Evolutionary conservation across 1,284 basidiomycete genomes (phyloP), one percentile per base, ranked within the genome.

Genomic region (Fomitiporia mediterranea): DNA sequence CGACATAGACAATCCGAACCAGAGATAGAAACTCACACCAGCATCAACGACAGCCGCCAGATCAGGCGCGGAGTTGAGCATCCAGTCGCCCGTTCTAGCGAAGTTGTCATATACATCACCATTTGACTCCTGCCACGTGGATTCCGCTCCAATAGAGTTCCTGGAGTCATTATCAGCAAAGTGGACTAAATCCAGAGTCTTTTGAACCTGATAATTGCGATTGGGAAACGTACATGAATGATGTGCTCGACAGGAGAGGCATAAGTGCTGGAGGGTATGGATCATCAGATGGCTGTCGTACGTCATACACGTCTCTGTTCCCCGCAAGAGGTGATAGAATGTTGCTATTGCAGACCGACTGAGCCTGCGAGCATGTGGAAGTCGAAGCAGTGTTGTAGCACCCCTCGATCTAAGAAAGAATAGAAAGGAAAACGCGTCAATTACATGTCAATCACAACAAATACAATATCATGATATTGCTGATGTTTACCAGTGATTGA

Each of bases 11-110:
- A 21, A 43, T 4, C n/a, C 6, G 1, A 23, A 6, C 11, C 1
- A 21, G 13, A 23, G 3, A 42, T 17, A 74, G 53, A 64, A 80
- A 59, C 77, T 62, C 59, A 83, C 81, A 4, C 82, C 81, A 43
- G 81, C 74, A 58, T 84, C 73, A 61, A 85, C 80, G 4, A 84
- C 81, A 23, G 70, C 73, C 66, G 84, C 81, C 19, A 84, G 68
- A 58, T 79, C 63, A 1, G 77, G 79, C 11, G 74, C 66, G 7
- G 78, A 80, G 64, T 77, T 83, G 44, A 76, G 71, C 82, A 84
- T 83, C 82, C 81, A 84, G 57, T 85, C 83, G 28, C 82, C 82
- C 11, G 80, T 82, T 7, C 63, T 60, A 2, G 78, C 77, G 60
- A 86, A 84, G 62, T 83, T 81, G 55, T 62, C 62, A 62, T 82